Conservation (phyloP, 2,329 filamentous ascomycete species). For the Dactylellina sp. region DNA sequence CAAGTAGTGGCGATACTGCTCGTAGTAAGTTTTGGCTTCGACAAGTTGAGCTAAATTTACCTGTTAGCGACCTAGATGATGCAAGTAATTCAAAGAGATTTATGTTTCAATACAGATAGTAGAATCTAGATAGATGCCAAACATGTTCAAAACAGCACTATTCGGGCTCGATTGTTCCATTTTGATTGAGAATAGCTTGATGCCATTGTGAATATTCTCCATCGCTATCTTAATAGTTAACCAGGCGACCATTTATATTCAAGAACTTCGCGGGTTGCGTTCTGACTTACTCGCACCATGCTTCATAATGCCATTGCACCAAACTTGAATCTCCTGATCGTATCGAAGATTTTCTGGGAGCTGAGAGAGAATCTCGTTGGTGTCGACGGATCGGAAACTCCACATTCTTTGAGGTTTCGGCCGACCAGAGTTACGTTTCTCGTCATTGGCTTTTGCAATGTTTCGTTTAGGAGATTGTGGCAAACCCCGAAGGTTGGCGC, state of each 20-base stretch:
- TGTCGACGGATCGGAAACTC: slow-evolving; percentile 16
- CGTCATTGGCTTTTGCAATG: neutral
- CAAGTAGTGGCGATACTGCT: slow-evolving; percentile 24
- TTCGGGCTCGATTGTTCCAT: slow-evolving; percentile 17
- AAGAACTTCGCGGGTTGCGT: too few species aligned
- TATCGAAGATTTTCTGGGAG: slow-evolving; percentile 31
- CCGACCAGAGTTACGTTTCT: neutral
- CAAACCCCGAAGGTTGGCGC: too few species aligned
- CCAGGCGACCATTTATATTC: too few species aligned
- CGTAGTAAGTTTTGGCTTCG: slow-evolving; percentile 22
- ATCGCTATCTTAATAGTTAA: slow-evolving; percentile 17
- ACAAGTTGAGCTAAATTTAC: slow-evolving; percentile 32
- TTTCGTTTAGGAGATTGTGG: slow-evolving; percentile 3
- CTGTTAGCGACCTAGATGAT: too few species aligned
- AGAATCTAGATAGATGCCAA: slow-evolving; percentile 34
- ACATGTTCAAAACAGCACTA: slow-evolving; percentile 19
- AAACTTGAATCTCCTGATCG: slow-evolving; percentile 24
- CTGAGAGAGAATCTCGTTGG: slow-evolving; percentile 1
- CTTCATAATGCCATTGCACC: slow-evolving; percentile 27
- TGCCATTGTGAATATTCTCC: slow-evolving; percentile 23
- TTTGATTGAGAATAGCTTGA: slow-evolving; percentile 38
- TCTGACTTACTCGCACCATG: slow-evolving; percentile 41
- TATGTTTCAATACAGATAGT: slow-evolving; percentile 14
- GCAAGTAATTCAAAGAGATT: too few species aligned
- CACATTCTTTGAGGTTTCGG: slow-evolving; percentile 31